phyloP scores from a whole-genome alignment of 176 grass and related monocot genomes.

The Alloteropsis semialata region DNA sequence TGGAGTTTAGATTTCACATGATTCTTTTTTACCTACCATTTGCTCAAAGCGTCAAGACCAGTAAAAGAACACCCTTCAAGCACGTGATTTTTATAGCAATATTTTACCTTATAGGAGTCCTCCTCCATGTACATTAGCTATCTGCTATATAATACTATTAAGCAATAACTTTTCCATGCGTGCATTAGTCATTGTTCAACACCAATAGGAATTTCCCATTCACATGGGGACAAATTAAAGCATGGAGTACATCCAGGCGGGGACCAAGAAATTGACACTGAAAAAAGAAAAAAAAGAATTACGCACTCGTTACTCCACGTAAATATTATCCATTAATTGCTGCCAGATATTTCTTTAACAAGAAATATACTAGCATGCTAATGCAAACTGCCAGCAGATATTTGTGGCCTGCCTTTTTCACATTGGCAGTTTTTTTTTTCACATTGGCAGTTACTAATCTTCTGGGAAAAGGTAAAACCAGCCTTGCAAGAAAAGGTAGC shows the following conservation, averaged over 20 bases:
- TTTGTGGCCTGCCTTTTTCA: neutral
- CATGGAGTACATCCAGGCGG: neutral
- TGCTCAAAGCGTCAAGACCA: neutral
- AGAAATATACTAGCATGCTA: neutral
- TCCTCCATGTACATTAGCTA: neutral
- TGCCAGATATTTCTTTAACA: neutral
- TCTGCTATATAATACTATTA: constrained; percentile 8
- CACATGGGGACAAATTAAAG: constrained; percentile 3
- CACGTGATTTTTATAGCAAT: constrained; percentile 15
- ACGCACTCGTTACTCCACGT: neutral
- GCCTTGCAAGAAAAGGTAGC: constrained; percentile 34
- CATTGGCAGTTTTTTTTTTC: neutral
- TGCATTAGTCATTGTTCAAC: constrained; percentile 17
- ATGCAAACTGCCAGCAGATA: neutral
- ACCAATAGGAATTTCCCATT: constrained; percentile 5
- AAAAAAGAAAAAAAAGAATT: neutral
- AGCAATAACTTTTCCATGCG: constrained; percentile 19
- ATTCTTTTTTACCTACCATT: neutral
- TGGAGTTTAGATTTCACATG: neutral
- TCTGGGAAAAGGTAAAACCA: neutral
- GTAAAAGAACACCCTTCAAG: neutral
- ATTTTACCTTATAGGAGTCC: neutral
- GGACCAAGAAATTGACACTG: neutral
- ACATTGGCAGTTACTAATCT: neutral
- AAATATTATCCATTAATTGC: neutral